Evolutionary conservation across 768 basidiomycete species (phyloP).

Genomic region (Clitopilus passeckerianus): DNA sequence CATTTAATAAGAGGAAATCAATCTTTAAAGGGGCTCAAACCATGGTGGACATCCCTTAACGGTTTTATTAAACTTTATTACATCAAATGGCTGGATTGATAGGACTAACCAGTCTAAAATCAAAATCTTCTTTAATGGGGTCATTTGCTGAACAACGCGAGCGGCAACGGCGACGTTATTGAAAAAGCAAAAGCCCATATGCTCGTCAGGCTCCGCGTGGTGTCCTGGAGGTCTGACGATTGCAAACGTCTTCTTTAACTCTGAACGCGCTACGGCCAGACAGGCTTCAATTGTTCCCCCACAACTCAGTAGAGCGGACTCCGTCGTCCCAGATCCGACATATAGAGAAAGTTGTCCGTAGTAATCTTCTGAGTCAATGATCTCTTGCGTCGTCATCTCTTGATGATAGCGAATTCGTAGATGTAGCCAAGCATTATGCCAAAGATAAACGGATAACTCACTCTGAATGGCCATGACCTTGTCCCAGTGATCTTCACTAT

Average conservation of each 20-base stretch:
- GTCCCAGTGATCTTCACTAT: slow-evolving; percentile 89
- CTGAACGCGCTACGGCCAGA: slow-evolving; percentile 75
- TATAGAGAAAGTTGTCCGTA: slow-evolving; percentile 94
- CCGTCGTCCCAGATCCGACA: slow-evolving; percentile 80
- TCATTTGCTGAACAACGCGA: slow-evolving; percentile 68
- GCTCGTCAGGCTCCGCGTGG: slow-evolving; percentile 96
- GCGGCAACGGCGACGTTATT: slow-evolving; percentile 97
- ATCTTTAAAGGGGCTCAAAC: slow-evolving; percentile 26
- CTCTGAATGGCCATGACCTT: slow-evolving; percentile 81
- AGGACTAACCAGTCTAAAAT: slow-evolving; percentile 89
- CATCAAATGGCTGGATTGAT: neutral
- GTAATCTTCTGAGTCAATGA: slow-evolving; percentile 69
- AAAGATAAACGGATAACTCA: slow-evolving; percentile 34
- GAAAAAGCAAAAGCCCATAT: slow-evolving; percentile 99
- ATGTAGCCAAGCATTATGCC: neutral
- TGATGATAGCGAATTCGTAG: slow-evolving; percentile 6
- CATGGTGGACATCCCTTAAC: slow-evolving; percentile 82
- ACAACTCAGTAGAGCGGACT: slow-evolving; percentile 82
- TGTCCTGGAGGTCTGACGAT: slow-evolving; percentile 97
- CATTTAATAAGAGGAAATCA: slow-evolving; percentile 4
- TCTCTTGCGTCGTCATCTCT: slow-evolving; percentile 76
- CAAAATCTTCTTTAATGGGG: slow-evolving; percentile 71
- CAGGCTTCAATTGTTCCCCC: slow-evolving; percentile 93
- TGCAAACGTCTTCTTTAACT: slow-evolving; percentile 84
- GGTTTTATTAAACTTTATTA: neutral